Percentiles rank a stretch among this genome's conserved stretches.
phyloP scores from a whole-genome alignment of 805 yeast species.

The Kluyveromyces aestuarii region DNA sequence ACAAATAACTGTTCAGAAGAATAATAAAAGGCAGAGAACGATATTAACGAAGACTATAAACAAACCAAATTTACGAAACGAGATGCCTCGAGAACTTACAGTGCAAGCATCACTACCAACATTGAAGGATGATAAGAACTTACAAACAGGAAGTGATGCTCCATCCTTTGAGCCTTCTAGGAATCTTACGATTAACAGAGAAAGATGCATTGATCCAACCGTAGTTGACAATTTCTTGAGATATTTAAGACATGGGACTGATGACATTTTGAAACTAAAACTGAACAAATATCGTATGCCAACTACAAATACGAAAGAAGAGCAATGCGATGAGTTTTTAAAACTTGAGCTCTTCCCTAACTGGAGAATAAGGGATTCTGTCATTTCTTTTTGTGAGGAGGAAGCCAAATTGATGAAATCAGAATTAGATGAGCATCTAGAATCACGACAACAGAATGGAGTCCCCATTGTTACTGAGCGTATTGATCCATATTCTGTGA shows the following conservation, averaged over 20 bases:
- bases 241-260: conserved; percentile 28
- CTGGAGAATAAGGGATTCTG: conserved; percentile 36
- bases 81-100: neutral
- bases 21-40: no score
- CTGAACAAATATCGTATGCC: conserved; percentile 33
- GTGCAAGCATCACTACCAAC: neutral
- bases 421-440: conserved; percentile 23
- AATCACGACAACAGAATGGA: conserved; percentile 13
- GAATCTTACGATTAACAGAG: conserved; percentile 18
- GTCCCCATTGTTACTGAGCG: conserved; percentile 23
- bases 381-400: conserved; percentile 35
- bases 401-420: conserved; percentile 25
- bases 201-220: conserved; percentile 23
- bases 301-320: conserved; percentile 8
- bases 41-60: neutral
- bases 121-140: neutral
- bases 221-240: conserved; percentile 24
- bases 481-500: conserved; percentile 43
- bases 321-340: conserved; percentile 31
- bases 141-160: neutral
- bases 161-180: neutral
- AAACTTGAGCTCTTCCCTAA: conserved; percentile 33
- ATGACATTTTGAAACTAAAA: conserved; percentile 38
- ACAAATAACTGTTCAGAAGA: neutral
- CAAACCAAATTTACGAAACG: neutral